A percentile compares a stretch with the other conserved stretches of the same genome.
phyloP scores from a whole-genome alignment of 1,284 basidiomycete genomes.

The Apiotrichum laibachii region DNA sequence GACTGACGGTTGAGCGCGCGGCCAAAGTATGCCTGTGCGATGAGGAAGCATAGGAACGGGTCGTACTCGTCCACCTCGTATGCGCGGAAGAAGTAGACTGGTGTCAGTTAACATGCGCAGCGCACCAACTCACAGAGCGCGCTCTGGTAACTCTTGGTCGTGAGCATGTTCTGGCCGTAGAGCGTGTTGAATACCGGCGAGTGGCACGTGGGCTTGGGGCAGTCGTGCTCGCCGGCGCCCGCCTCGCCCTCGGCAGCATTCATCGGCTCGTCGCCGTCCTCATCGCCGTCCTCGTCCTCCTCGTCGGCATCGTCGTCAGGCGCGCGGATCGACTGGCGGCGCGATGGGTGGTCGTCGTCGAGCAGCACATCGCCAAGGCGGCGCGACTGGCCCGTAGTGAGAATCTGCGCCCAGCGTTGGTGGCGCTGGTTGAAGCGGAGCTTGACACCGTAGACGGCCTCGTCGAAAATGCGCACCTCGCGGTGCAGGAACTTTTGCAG shows the following conservation, averaged over 20 bases:
- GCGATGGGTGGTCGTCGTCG: slow-evolving; percentile 10
- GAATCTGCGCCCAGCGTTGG: slow-evolving; percentile 45
- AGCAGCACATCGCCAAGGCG: slow-evolving; percentile 25
- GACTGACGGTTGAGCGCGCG: slow-evolving; percentile 89
- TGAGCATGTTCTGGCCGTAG: slow-evolving; percentile 84
- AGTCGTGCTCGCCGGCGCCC: slow-evolving; percentile 11
- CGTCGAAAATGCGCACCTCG: slow-evolving; percentile 67
- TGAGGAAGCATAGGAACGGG: slow-evolving; percentile 75
- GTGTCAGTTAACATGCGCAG: not conserved
- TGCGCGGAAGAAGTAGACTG: slow-evolving; percentile 84
- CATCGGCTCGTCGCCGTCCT: slow-evolving; percentile 10
- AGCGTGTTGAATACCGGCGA: slow-evolving; percentile 72
- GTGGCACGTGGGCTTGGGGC: slow-evolving; percentile 60
- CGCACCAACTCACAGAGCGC: slow-evolving; percentile 69
- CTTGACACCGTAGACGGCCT: slow-evolving; percentile 62
- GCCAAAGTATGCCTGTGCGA: slow-evolving; percentile 80
- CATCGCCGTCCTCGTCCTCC: slow-evolving; percentile 20
- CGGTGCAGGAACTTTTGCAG: slow-evolving; percentile 77
- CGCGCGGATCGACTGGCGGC: not conserved
- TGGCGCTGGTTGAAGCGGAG: slow-evolving; percentile 22
- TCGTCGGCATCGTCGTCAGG: slow-evolving; percentile 20
- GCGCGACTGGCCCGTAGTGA: slow-evolving; percentile 23
- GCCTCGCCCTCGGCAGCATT: not conserved
- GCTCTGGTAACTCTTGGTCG: slow-evolving; percentile 81
- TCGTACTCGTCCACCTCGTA: slow-evolving; percentile 80